Conservation (phyloP, 306 rosid species). For the Coriaria nepalensis region DNA sequence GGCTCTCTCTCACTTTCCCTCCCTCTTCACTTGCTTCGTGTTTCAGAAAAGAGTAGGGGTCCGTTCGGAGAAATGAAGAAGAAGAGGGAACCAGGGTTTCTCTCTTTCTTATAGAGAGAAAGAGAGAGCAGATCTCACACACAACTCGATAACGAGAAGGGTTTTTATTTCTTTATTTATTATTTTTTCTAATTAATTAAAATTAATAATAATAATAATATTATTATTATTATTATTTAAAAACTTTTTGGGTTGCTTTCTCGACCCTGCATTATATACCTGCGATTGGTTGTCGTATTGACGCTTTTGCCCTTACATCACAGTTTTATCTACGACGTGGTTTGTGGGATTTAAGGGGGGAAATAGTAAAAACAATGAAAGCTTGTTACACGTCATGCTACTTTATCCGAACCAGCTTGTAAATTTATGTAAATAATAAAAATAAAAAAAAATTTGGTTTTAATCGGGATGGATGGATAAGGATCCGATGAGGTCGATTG, state of each 20-base stretch:
- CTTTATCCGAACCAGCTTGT: constrained; percentile 15
- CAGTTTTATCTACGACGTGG: constrained; percentile 12
- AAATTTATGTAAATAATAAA: background rate
- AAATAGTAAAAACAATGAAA: background rate
- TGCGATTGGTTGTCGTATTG: constrained; percentile 2
- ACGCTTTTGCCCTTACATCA: constrained; percentile 29
- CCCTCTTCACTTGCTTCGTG: background rate
- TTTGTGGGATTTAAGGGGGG: too few relatives aligned
- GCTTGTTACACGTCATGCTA: constrained; percentile 34
- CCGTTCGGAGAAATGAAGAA: background rate
- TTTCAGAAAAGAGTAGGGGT: background rate
- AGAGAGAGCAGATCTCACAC: constrained; percentile 50
- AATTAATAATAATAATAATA: too few relatives aligned
- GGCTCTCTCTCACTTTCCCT: background rate
- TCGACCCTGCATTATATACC: constrained; percentile 40
- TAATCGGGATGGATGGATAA: too few relatives aligned
- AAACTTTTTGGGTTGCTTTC: constrained; percentile 24
- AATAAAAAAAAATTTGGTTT: too few relatives aligned
- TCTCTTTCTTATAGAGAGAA: background rate
- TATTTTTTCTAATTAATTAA: too few relatives aligned
- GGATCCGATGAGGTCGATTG: too few relatives aligned
- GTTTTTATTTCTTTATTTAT: constrained; percentile 16
- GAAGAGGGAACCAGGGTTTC: background rate
- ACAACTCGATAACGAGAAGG: constrained; percentile 46
- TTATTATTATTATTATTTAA: too few relatives aligned